These are phyloP conservation scores for Balakata baccata DNA, from an alignment of 345 rosid species.

Conservation along the genomic window DNA sequence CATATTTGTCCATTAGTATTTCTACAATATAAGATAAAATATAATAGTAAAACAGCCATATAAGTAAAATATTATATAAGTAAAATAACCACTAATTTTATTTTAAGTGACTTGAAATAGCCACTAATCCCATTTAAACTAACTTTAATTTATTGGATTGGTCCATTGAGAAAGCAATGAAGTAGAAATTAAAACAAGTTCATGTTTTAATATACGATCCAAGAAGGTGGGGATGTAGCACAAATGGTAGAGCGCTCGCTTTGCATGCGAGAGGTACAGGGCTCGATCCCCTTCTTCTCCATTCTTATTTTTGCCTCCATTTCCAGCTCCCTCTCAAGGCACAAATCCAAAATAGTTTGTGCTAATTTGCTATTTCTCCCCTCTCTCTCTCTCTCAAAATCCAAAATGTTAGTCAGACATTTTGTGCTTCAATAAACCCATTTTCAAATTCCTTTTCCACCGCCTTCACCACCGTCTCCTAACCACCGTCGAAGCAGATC, in stretches of 20 bases:
- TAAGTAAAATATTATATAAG: too few species aligned
- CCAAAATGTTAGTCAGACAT: not conserved
- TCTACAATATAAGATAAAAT: too few species aligned
- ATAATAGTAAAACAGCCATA: too few species aligned
- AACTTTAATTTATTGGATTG: too few species aligned
- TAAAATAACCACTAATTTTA: too few species aligned
- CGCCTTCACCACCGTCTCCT: slow-evolving; percentile 15
- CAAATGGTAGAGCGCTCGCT: slow-evolving; percentile 66
- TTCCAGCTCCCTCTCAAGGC: not conserved
- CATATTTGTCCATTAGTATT: too few species aligned
- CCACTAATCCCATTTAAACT: too few species aligned
- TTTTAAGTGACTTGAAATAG: too few species aligned
- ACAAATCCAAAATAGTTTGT: not conserved
- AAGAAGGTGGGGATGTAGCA: slow-evolving; percentile 37
- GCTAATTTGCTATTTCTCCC: not conserved
- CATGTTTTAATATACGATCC: too few species aligned
- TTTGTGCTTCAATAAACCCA: slow-evolving; percentile 1
- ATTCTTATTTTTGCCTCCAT: not conserved
- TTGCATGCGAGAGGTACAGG: slow-evolving; percentile 91
- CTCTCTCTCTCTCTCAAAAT: not conserved
- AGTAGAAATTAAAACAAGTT: too few species aligned
- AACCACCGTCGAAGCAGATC: slow-evolving; percentile 4
- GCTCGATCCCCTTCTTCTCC: slow-evolving; percentile 90
- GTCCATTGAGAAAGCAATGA: too few species aligned
- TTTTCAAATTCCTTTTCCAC: not conserved